phyloP scores from a whole-genome alignment of 2,329 filamentous ascomycete genomes.

The Hypoxylon sp. region DNA sequence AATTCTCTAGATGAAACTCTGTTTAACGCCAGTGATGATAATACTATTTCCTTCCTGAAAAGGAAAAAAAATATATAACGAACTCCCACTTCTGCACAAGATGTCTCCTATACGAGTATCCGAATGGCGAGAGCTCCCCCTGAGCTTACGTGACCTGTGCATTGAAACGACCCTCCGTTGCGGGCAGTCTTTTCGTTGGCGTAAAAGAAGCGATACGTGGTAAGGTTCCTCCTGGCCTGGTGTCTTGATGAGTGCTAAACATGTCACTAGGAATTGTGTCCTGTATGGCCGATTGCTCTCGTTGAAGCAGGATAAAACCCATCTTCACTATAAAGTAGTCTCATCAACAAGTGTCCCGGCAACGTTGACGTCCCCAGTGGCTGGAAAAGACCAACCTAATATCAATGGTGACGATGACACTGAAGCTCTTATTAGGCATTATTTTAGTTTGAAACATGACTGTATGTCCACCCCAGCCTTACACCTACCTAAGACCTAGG shows the following conservation, averaged over 20 bases:
- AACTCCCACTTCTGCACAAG: neutral
- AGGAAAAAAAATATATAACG: neutral
- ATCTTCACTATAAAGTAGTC: constrained; percentile 84
- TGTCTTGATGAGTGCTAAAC: constrained; percentile 8
- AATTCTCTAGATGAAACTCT: neutral
- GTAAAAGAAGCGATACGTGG: constrained; percentile 89
- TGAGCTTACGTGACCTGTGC: constrained; percentile 87
- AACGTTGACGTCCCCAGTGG: constrained; percentile 56
- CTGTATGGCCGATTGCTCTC: constrained; percentile 88
- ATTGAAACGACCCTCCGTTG: constrained; percentile 95
- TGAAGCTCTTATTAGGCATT: constrained; percentile 80
- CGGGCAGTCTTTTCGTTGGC: constrained; percentile 97
- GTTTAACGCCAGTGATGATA: neutral
- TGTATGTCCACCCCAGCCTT: constrained; percentile 44
- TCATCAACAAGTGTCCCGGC: constrained; percentile 62
- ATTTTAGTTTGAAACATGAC: constrained; percentile 88
- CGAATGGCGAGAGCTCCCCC: constrained; percentile 89
- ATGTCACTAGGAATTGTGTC: constrained; percentile 76
- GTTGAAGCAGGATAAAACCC: constrained; percentile 82
- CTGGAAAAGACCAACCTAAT: constrained; percentile 50
- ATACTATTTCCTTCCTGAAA: neutral
- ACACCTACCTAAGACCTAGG: neutral
- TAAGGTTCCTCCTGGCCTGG: constrained; percentile 54
- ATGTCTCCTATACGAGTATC: constrained; percentile 66
- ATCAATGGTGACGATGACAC: constrained; percentile 76